phyloP scores from a whole-genome alignment of 1,139 yeast species.

The Saccharomyces hybrid region DNA sequence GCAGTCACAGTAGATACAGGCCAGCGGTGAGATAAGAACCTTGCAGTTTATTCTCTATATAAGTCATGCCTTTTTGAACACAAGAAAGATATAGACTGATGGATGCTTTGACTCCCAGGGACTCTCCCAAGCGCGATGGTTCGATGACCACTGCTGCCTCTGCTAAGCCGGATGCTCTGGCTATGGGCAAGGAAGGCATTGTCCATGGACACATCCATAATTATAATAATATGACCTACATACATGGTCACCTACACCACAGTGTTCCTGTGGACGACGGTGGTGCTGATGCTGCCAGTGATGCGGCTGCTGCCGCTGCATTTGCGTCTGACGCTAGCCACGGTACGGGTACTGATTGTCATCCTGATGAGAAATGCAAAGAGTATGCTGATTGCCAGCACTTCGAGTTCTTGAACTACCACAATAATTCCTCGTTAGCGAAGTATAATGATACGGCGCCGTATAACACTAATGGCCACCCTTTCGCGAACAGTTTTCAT shows the following conservation, averaged over 20 bases:
- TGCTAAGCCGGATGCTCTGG: neutral
- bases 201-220: conserved; percentile 67
- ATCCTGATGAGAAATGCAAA: neutral
- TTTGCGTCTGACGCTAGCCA: neutral
- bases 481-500: neutral
- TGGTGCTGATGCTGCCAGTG: neutral
- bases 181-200: conserved; percentile 36
- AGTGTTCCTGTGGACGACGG: conserved; percentile 4
- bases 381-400: conserved; percentile 33
- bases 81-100: neutral
- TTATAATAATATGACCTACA: conserved; percentile 55
- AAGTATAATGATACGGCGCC: neutral
- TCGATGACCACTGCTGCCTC: conserved; percentile 2
- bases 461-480: neutral
- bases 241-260: conserved; percentile 61
- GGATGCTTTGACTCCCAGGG: neutral
- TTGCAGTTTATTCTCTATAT: neutral
- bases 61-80: neutral
- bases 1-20: neutral
- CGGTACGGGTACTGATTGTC: neutral
- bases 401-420: conserved; percentile 36
- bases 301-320: neutral
- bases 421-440: conserved; percentile 15
- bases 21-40: neutral
- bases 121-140: neutral